Evolutionary conservation across 1,284 basidiomycete genomes (phyloP), one percentile per base, ranked within the genome.

Genomic region (Cryptococcus sp.): DNA sequence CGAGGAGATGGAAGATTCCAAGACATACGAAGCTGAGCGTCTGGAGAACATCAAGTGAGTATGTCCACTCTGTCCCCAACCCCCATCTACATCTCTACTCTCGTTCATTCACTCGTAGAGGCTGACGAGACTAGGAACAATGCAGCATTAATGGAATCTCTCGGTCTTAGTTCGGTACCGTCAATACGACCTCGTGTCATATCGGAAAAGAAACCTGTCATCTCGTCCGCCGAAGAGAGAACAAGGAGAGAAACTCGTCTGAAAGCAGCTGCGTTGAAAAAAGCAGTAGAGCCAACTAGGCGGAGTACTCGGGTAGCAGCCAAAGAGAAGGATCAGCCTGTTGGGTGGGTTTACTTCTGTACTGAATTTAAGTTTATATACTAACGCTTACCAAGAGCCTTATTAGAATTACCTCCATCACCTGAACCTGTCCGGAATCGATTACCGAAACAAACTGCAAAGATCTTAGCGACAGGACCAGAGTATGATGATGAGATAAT

Each of bases 111-210:
- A 33, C 15, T 23, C 23, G 1, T 23, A 23, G 23, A 23, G 36
- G 51, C 53, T 58, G 55, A 54, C 48, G 50, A 49, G 32, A 55
- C 44, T 43, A 65, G 58, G 53, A 60, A 61, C 23, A 68, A 63
- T 47, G 62, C 63, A 10, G 58, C 58, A 23, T 59, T 70, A 2
- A 56, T 69, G 14, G 62, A 55, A 11, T 65, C 63, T 2, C 61
- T 72, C 14, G 71, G 66, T 31, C 59, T 72, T 6, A 55, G 53
- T 5, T 30, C 58, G 5, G 55, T 38, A 4, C 46, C 60, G 10
- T 36, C 57, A n/a, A 49, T 43, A 23, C 50, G 38, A 41, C 55
- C 59, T 33, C 48, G 37, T 13, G 42, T 31, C 36, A 34, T 42
- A 11, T 13, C 23, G 47, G 55, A 52, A 33, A 49, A 49, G 3